Base-by-base conservation (phyloP, 495 filamentous ascomycete genomes). In the Pseudoneurospora amorphoporcata region DNA sequence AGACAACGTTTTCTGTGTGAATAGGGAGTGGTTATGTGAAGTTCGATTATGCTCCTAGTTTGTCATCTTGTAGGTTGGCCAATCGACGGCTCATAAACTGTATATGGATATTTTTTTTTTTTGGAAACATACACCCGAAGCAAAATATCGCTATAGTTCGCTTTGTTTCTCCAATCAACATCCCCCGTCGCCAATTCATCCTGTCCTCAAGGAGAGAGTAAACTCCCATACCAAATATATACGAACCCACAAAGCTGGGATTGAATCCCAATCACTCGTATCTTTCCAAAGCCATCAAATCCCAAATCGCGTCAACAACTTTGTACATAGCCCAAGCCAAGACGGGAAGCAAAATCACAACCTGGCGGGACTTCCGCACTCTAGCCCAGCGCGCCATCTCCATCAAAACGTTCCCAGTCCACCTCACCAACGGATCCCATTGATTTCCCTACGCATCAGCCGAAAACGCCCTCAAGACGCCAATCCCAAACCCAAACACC, bases 401-500 rank as follows among this genome's bases (percentile, higher is more conserved):
- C 29, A 8, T 8, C 0, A 65, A 8, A 2, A 65, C 23, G 2
- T 65, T 4, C 3, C 53, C 23, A 32, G 14, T 7, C 53, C 53
- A 16, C 53, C 61, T 69, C n/a, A 39, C 58, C 10, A 14, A 40
- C 70, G 9, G 35, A 65, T 35, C 43, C 43, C 12, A 38, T 12
- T 35, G 19, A 29, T 14, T 79, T 65, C 78, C 70, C 74, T 78
- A 35, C 79, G 77, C 1, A 75, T 65, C 53, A 37, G 29, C 82
- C 3, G 81, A 81, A 29, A 86, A 75, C 71, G 71, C 79, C 72
- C 80, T 80, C 35, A 85, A 80, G 39, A 84, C 73, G 9, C 84
- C 84, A 8, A 85, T 80, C 43, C 77, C 69, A 0, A 86, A 42
- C 45, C 82, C 82, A 74, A 85, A 77, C 70, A 95, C 71, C 32